Conservation (phyloP, 2,329 filamentous ascomycete species). For the Alternaria alternata region DNA sequence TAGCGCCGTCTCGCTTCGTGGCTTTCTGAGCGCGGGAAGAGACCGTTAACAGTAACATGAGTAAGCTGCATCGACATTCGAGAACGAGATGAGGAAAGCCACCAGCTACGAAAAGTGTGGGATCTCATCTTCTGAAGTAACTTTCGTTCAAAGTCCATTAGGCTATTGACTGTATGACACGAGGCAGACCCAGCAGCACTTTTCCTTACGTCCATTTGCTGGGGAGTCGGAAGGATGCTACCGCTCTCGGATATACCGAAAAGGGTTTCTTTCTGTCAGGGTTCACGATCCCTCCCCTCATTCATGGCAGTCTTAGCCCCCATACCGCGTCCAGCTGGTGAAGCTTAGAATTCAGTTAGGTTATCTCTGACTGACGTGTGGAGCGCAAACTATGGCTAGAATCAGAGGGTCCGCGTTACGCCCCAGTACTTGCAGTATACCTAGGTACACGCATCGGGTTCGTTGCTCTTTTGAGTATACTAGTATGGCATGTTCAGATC, state of each 20-base stretch:
- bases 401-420: not conserved
- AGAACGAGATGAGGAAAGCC: not conserved
- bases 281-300: too few relatives aligned
- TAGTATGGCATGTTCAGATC: not conserved
- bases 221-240: not conserved
- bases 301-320: too few relatives aligned
- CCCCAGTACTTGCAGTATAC: not conserved
- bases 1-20: not conserved
- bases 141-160: not conserved
- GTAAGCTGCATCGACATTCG: not conserved
- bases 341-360: not conserved
- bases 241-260: conserved; percentile 15
- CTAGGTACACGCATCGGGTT: not conserved
- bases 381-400: not conserved
- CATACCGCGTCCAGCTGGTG: not conserved
- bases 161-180: not conserved
- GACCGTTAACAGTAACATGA: not conserved
- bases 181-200: not conserved
- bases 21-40: not conserved
- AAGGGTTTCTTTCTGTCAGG: too few relatives aligned
- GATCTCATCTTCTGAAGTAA: not conserved
- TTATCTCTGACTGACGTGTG: not conserved
- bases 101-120: not conserved
- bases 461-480: not conserved
- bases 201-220: not conserved